Evolutionary conservation across 495 filamentous ascomycete species (phyloP), one percentile per base, ranked within the genome.

Genomic region (Annulohypoxylon bovei): DNA sequence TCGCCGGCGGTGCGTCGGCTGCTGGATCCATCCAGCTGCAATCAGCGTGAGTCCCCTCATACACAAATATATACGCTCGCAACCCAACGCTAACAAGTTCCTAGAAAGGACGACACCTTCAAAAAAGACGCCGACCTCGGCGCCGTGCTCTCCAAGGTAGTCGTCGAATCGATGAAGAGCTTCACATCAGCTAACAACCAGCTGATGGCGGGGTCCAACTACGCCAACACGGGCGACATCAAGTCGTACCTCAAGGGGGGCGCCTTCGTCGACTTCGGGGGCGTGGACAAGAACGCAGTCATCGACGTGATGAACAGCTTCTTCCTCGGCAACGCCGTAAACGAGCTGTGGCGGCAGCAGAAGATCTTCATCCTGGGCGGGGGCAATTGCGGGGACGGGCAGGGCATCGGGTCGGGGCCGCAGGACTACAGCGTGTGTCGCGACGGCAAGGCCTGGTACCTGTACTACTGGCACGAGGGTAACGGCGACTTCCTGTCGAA

Each of bases 401-500:
- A 65, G 39, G 62, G 52, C 5, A 65, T 57, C 30, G 62, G 52
- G 8, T 37, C 52, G 8, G 62, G 52, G 9, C 62, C 62, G 6
- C 12, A 65, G 53, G 62, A 65, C 7, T 65, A 65, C 12, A 57
- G 20, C 30, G 5, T 65, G 8, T 57, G 52, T 8, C 40, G 53
- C 1, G 62, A 65, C 16, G 62, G 62, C 0, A 47, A 40, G 6
- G 52, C 52, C 2, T 65, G 62, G 62, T 65, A 65, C 6, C n/a
- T 65, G 39, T 65, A 65, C 52, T 65, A 65, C 32, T 65, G 62
- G 52, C 62, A 65, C 30, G 62, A 65, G 30, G 52, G 52, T 4
- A 65, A 65, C 23, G 53, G 42, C 28, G 62, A 65, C 11, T 40
- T 40, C 52, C 32, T 65, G 6, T 65, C 62, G 4, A 28, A 16